A percentile compares a stretch with the other conserved stretches of the same genome.
Conservation (phyloP, 2,329 filamentous ascomycete species). For the Neodidymelliopsis sp. region DNA sequence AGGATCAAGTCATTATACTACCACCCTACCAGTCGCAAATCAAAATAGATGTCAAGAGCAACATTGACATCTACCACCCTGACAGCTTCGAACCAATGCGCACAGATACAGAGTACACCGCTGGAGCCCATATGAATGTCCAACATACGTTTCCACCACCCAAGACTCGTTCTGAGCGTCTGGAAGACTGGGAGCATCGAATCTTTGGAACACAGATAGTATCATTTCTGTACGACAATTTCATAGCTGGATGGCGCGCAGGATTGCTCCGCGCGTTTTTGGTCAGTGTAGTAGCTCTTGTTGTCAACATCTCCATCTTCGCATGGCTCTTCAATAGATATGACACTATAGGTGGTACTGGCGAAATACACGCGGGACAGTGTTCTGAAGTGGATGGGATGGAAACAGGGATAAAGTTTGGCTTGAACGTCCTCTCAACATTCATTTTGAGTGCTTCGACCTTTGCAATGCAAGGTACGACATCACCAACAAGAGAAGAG, state of each 20-base stretch:
- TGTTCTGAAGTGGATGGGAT: slow-evolving; percentile 23
- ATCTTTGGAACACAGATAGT: slow-evolving; percentile 14
- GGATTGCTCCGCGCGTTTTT: slow-evolving; percentile 23
- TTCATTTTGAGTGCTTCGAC: slow-evolving; percentile 28
- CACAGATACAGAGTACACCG: slow-evolving; percentile 1
- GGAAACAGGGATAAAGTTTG: slow-evolving; percentile 50
- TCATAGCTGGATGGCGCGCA: slow-evolving; percentile 25
- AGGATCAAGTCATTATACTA: slow-evolving; percentile 13
- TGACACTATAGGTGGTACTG: neutral
- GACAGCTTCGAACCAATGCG: slow-evolving; percentile 1
- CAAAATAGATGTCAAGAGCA: neutral
- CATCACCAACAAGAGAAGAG: slow-evolving; percentile 29
- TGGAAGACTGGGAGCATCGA: slow-evolving; percentile 12
- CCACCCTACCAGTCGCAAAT: slow-evolving; percentile 8
- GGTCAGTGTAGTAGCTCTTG: slow-evolving; percentile 20
- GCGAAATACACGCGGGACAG: slow-evolving; percentile 23
- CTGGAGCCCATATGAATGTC: neutral
- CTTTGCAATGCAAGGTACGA: slow-evolving; percentile 33
- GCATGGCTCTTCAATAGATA: slow-evolving; percentile 15
- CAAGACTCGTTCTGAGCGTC: slow-evolving; percentile 16
- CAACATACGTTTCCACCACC: neutral
- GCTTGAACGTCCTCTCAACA: slow-evolving; percentile 55
- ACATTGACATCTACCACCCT: neutral
- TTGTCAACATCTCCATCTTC: slow-evolving; percentile 20
- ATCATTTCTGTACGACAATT: slow-evolving; percentile 16